Percentiles rank a stretch among this genome's conserved stretches.
phyloP scores from a whole-genome alignment of 805 yeast genomes.

The Candida quercuum region DNA sequence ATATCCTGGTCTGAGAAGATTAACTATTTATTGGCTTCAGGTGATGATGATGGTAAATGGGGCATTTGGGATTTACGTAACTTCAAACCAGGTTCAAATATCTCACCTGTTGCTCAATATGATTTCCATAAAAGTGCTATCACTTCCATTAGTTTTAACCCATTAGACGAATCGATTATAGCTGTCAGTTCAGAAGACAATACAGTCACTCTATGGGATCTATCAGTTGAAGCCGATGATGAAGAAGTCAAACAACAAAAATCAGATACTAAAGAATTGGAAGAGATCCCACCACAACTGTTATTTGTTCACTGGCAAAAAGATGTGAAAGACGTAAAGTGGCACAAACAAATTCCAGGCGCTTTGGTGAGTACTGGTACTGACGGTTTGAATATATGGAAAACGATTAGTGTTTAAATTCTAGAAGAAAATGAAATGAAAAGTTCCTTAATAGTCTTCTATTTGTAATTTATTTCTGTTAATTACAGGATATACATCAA shows the following conservation, averaged over 20 bases:
- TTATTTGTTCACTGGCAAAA: constrained; percentile 97
- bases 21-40: constrained; percentile 84
- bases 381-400: constrained; percentile 93
- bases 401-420: constrained; percentile 81
- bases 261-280: constrained; percentile 70
- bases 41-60: constrained; percentile 97
- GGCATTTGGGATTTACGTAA: constrained; percentile 96
- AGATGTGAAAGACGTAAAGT: constrained; percentile 95
- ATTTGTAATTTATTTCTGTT: background rate
- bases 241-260: constrained; percentile 89
- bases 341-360: constrained; percentile 98
- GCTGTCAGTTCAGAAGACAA: constrained; percentile 97
- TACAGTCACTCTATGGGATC: constrained; percentile 96
- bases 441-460: no score
- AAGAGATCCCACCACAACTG: constrained; percentile 91
- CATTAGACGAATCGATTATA: constrained; percentile 88
- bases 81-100: constrained; percentile 49
- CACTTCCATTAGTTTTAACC: constrained; percentile 92
- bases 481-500: background rate
- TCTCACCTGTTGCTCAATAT: constrained; percentile 87
- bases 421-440: no score
- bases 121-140: constrained; percentile 92
- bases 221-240: constrained; percentile 98
- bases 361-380: constrained; percentile 91
- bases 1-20: constrained; percentile 92